These are phyloP conservation scores for Linderniella brevidens DNA, from an alignment of 257 asterid genomes.

Conservation along the genomic window DNA sequence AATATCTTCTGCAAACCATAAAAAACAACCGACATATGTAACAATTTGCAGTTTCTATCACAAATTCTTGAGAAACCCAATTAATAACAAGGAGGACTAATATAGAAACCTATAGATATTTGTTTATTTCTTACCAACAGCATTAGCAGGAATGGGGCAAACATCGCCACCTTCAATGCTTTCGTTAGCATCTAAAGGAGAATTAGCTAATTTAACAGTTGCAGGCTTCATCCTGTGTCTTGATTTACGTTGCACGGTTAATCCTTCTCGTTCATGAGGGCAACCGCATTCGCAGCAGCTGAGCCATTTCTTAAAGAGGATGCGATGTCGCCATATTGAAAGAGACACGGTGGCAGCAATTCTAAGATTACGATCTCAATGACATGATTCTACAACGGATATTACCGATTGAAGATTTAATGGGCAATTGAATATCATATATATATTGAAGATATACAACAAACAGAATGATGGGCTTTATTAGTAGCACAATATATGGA, in stretches of 20 bases:
- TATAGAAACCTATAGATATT: no score
- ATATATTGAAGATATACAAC: not conserved
- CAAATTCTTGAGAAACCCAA: not conserved
- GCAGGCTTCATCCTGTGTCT: conserved; percentile 96
- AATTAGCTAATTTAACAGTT: conserved; percentile 77
- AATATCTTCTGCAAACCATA: conserved; percentile 23
- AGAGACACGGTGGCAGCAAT: conserved; percentile 1
- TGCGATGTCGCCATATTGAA: conserved; percentile 79
- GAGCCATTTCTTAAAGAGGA: conserved; percentile 81
- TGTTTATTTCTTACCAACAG: no score
- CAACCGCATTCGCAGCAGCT: conserved; percentile 89
- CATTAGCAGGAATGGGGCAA: conserved; percentile 22
- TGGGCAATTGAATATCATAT: no score
- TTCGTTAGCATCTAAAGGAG: conserved; percentile 34
- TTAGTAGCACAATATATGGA: not conserved
- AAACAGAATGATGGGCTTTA: not conserved
- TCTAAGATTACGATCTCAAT: not conserved
- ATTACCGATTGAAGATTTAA: no score
- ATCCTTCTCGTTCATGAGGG: conserved; percentile 86
- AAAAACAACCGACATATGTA: no score
- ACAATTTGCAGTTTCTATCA: no score
- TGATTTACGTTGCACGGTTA: conserved; percentile 60
- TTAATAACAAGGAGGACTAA: no score
- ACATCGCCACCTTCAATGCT: conserved; percentile 24
- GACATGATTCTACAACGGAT: not conserved